Base-by-base conservation (phyloP, 177 flowering plant genomes). In the Vitis hybrid region DNA sequence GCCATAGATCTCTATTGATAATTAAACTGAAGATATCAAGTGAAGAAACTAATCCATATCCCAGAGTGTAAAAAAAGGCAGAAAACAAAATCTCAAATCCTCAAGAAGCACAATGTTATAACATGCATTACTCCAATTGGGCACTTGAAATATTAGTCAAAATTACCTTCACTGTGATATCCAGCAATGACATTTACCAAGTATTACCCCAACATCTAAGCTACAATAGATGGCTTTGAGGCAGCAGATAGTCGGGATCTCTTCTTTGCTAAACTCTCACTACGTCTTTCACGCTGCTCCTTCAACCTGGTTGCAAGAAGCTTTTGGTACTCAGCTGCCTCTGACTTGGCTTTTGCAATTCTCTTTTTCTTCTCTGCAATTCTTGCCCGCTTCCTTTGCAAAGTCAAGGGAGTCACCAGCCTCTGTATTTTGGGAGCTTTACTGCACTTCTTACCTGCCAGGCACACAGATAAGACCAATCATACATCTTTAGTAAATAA, bases 351-450 rank as follows among this genome's bases (percentile, higher is more conserved):
- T 79, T 82, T 82, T 1, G 79, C 79, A 52, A 82, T 72, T 70
- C 85, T 78, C 80, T 72, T 80, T 77, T 82, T 82, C 73, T 82
- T 82, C 24, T 82, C 83, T 13, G 77, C 73, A 64, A 82, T 80
- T 46, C 85, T 80, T 11, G 70, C 80, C 18, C 83, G 69, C 78
- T 82, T 82, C 76, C 85, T 75, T 32, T 81, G 83, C 55, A 81
- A 54, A 11, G 83, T 81, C 75, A 81, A 24, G 2, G 83, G 83
- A 60, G 83, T 81, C n/a, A 81, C 81, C 56, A 81, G 66, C 73
- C 83, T 75, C 77, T 81, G 83, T 56, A 81, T 82, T 63, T 82
- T 82, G 32, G 85, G 85, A 50, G 85, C 85, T 65, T 82, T 82
- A 71, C 85, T 82, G 8, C 67, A 65, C 73, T 80, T 72, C 62